Evolutionary conservation across 768 basidiomycete species (phyloP), one percentile per base, ranked within the genome.

Genomic region (Collybiopsis confluens): DNA sequence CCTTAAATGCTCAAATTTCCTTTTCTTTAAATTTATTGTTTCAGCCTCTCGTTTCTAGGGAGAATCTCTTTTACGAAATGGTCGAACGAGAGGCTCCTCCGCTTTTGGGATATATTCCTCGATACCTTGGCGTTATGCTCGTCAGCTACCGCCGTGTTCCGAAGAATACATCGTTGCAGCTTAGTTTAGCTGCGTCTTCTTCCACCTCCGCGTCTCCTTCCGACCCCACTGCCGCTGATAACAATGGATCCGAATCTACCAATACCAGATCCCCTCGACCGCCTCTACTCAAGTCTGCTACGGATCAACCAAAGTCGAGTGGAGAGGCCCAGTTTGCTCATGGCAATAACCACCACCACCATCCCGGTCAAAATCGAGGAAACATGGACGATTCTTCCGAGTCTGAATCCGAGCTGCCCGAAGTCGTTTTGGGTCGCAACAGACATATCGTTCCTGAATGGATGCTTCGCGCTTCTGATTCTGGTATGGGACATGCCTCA

Each of bases 61-160:
- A 99, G 71, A 99, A 99, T 65, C 76, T 97, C 44, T 98, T 99
- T 65, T 99, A 99, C 66, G 97, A 99, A 67, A 83, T 94, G 1
- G 93, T 98, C 28, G 97, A 99, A 67, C 81, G 86, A 24, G 91
- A 93, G 62, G 91, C 92, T 0, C 96, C 97, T 0, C 93, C 92
- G 3, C 77, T 99, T 8, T 78, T 98, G 3, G 88, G 82, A 13
- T 99, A 92, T 64, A 97, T 98, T 56, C 97, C 97, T n/a, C 87
- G 95, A 41, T 99, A 99, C 69, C 78, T 99, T 15, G 97, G 97
- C 21, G 97, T 99, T 52, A 97, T 99, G 93, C 80, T 98, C 38
- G 96, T 99, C 62, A 96, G 88, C 49, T 98, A 98, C 65, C 85
- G 97, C 23, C 82, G 88, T 13, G 89, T 92, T 37, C 71, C 79